A percentile compares a stretch with the other conserved stretches of the same genome.
These are phyloP conservation scores for Penicillium atrosanguineum DNA, from an alignment of 495 filamentous ascomycete genomes.

Conservation along the genomic window DNA sequence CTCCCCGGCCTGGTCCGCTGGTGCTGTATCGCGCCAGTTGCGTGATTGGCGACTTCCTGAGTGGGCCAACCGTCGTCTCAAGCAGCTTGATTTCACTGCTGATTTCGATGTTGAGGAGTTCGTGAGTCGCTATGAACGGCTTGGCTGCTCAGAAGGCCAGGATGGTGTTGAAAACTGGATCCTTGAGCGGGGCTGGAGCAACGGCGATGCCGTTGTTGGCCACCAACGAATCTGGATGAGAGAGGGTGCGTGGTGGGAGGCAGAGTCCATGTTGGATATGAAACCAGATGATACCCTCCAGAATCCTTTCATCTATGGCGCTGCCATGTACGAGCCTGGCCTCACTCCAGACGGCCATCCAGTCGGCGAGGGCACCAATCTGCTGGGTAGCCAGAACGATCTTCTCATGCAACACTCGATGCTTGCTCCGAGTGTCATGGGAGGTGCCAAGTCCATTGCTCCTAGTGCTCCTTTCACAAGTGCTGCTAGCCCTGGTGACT, in stretches of 20 bases:
- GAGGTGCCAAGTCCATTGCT: constrained; percentile 66
- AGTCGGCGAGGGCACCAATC: constrained; percentile 56
- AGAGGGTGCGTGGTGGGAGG: constrained; percentile 95
- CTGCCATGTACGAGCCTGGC: constrained; percentile 31
- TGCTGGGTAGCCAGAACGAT: constrained; percentile 68
- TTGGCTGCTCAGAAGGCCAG: constrained; percentile 85
- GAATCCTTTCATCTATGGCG: constrained; percentile 35
- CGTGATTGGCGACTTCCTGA: constrained; percentile 90
- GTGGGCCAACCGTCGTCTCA: constrained; percentile 92
- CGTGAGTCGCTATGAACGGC: constrained; percentile 68
- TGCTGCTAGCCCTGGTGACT: constrained; percentile 60
- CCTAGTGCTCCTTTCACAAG: constrained; percentile 67
- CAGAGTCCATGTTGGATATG: constrained; percentile 92
- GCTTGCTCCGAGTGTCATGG: constrained; percentile 56
- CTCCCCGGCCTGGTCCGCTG: constrained; percentile 82
- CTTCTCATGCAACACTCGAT: constrained; percentile 61
- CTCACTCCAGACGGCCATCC: constrained; percentile 34
- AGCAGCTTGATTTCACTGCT: constrained; percentile 91
- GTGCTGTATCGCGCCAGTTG: constrained; percentile 85
- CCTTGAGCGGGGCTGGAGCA: constrained; percentile 94
- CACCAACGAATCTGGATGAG: constrained; percentile 92
- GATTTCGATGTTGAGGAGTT: constrained; percentile 97
- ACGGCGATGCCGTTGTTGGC: constrained; percentile 91
- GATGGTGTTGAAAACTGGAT: constrained; percentile 97
- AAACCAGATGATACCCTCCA: constrained; percentile 57